Evolutionary conservation across 192 early-diverging fungal species (phyloP), one percentile per base, ranked within the genome.

Genomic region (Haplosporangium gracile): DNA sequence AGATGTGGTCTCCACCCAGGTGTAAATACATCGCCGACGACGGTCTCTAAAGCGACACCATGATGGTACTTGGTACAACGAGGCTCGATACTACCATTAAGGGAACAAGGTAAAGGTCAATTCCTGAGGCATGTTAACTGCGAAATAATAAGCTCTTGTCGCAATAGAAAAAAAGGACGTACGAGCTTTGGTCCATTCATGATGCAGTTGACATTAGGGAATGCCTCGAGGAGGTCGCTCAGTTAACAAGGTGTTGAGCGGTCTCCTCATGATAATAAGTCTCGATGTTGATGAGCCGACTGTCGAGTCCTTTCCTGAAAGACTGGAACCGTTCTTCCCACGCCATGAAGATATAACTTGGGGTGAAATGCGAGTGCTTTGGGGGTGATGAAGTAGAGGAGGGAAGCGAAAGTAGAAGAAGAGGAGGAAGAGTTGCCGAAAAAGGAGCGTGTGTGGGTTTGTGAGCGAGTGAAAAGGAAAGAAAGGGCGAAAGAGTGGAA

Each of bases 181-280:
- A 78, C 36, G 6, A 39, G 26, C 8, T n/a, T 34, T 16, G 16
- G 20, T 4, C 43, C 51, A 18, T 78, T 6, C 47, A 38, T 70
- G 68, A 78, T 53, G n/a, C 68, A 53, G 5, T 36, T 71, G 32
- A 49, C 68, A 10, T 55, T 16, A 0, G 10, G 18, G 34, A 53
- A 71, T 18, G 34, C 36, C 29, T 29, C 9, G 2, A 38, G 47
- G 49, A 78, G 40, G 11, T 78, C 77, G 26, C 16, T 69, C 45
- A 78, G n/a, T 47, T 29, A 8, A 78, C 29, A 2, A 72, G 29
- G 5, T 39, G 51, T 11, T 72, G 45, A 4, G 26, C 51, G 38
- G 39, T 78, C 9, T 32, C 43, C 16, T 70, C 68, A 51, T 70
- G 60, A 77, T 77, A 65, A 11, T 32, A 65, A 29, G 60, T 29